Evolutionary conservation across 768 basidiomycete species (phyloP), one percentile per base, ranked within the genome.

Genomic region (Holtermanniella nyarrowii): DNA sequence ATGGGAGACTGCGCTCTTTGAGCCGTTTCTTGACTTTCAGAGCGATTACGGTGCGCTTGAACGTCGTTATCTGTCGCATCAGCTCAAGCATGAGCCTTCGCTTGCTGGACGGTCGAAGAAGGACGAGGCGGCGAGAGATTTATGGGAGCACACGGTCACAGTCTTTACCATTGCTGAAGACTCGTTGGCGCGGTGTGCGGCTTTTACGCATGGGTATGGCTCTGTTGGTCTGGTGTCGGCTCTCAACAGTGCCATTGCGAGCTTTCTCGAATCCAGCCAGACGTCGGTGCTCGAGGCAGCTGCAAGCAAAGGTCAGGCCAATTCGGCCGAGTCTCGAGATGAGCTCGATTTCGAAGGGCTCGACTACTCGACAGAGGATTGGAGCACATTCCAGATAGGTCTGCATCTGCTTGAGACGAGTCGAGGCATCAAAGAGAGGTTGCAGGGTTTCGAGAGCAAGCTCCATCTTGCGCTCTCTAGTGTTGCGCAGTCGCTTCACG

Each of bases 1-100:
- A 18, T 97, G 95, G 95, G 89, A 96, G 62, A 83, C 83, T 50
- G 83, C 85, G 46, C 75, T 99, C 14, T 95, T 90, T 67, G 89
- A 91, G 66, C 88, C 93, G 1, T 97, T 96, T 74, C 77, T 93
- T 22, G 86, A 91, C 61, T 84, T 84, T 55, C 93, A 97, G 61
- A 76, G 80, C 16, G 85, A 91, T 50, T 96, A 96, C 69, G 79
- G 80, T 0, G 73, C 77, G 1, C 75, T 95, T 26, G 95, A 99
- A 71, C 77, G 78, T 27, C 79, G 81, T 5, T 77, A 81, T 46
- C 73, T 97, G 49, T 78, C 56, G 7, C 50, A 62, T 40, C 45
- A 52, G 13, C 51, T 66, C 25, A 43, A 53, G 11, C 46, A 44
- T 16, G 61, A 66, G 24, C 20, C 59, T 7, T 21, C 57, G 2